Percentiles rank a stretch among this genome's conserved stretches.
Conservation (phyloP, 305 asterid species). For the Caryopteris hybrid region DNA sequence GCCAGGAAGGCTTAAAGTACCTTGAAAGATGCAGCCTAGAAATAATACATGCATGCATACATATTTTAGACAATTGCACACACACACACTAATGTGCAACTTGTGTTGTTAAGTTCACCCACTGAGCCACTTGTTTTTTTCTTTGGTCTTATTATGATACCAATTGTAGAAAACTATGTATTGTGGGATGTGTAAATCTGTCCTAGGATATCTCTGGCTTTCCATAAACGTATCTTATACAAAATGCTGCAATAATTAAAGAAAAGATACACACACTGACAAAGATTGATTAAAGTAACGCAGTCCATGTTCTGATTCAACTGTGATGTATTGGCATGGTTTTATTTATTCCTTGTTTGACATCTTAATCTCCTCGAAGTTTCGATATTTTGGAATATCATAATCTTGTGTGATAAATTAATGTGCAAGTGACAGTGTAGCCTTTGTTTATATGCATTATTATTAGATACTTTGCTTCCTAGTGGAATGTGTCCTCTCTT, state of each 20-base stretch:
- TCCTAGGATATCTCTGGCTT: slow-evolving; percentile 26
- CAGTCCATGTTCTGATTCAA: slow-evolving; percentile 28
- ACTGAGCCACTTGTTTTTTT: slow-evolving; percentile 24
- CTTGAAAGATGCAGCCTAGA: not conserved
- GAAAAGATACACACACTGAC: not conserved
- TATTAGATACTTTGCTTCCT: slow-evolving; percentile 5
- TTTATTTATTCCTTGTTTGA: slow-evolving; percentile 27
- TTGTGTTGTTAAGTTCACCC: slow-evolving; percentile 21
- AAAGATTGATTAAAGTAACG: slow-evolving; percentile 11
- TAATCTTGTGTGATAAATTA: slow-evolving; percentile 7
- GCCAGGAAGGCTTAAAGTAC: not conserved
- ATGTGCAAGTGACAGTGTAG: slow-evolving; percentile 17
- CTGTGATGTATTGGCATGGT: slow-evolving; percentile 19
- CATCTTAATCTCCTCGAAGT: slow-evolving; percentile 43
- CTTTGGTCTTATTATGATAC: not conserved
- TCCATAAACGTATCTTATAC: slow-evolving; percentile 1
- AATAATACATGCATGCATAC: not conserved
- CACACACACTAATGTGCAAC: slow-evolving; percentile 9
- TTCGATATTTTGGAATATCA: slow-evolving; percentile 15
- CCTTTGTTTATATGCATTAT: slow-evolving; percentile 12
- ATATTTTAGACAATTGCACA: slow-evolving; percentile 1
- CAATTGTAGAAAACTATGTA: slow-evolving; percentile 13
- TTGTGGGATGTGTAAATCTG: slow-evolving; percentile 15
- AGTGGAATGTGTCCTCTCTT: slow-evolving; percentile 18
- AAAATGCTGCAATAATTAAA: not conserved